These are phyloP conservation scores for Lachnellula arida DNA, from an alignment of 2,329 filamentous ascomycete genomes.

Conservation along the genomic window DNA sequence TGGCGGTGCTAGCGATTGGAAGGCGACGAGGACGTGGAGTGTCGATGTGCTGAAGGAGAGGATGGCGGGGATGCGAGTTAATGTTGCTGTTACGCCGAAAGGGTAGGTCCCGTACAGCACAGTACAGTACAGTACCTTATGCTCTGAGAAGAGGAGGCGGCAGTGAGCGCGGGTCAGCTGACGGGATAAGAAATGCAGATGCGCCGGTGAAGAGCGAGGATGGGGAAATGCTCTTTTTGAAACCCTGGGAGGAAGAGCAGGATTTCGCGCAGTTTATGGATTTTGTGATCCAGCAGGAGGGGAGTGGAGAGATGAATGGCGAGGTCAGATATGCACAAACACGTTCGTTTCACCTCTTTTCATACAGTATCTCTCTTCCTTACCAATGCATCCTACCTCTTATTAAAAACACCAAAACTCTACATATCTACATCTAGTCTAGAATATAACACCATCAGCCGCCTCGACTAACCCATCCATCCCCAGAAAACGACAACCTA, in stretches of 20 bases:
- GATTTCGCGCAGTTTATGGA: conserved; percentile 58
- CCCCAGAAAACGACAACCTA: conserved; percentile 73
- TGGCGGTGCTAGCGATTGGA: conserved; percentile 57
- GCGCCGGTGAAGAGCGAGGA: conserved; percentile 42
- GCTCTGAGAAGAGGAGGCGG: not conserved
- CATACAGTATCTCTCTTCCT: not conserved
- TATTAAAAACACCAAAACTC: too few species aligned
- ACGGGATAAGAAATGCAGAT: conserved; percentile 41
- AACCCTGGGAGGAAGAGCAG: conserved; percentile 65
- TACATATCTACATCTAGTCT: too few species aligned
- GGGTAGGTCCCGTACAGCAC: conserved; percentile 17
- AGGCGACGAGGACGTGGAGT: conserved; percentile 59
- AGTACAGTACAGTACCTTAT: not conserved
- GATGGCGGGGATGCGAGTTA: conserved; percentile 56
- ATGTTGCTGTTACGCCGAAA: conserved; percentile 70
- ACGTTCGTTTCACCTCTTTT: conserved; percentile 42
- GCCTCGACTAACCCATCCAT: not conserved
- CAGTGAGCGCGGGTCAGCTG: not conserved
- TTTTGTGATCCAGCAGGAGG: conserved; percentile 55
- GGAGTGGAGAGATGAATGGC: conserved; percentile 23
- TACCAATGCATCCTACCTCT: not conserved
- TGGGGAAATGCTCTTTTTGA: conserved; percentile 53
- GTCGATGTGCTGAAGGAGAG: conserved; percentile 51
- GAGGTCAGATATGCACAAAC: conserved; percentile 72
- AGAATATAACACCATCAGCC: not conserved